Evolutionary conservation across 2,329 filamentous ascomycete genomes (phyloP), one percentile per base, ranked within the genome.

Genomic region (Hypoxylon sp.): DNA sequence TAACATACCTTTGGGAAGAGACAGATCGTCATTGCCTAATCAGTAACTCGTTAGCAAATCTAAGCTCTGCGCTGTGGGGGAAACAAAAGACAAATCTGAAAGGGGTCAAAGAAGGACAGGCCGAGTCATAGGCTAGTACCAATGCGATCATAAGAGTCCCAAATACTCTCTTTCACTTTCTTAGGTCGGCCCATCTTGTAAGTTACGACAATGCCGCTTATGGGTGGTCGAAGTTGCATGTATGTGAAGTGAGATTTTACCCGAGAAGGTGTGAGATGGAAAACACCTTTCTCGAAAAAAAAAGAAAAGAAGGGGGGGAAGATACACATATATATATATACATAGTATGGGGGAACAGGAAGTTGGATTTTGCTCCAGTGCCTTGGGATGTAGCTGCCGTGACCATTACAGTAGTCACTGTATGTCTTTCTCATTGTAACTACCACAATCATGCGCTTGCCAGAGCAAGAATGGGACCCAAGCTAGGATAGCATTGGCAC

Each of bases 11-110:
- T 90, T 90, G 27, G 88, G 88, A 19, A 90, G 81, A 50, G 87
- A 89, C 69, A 90, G 77, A 71, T 90, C 88, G 73, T 90, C 88
- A 69, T 86, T 89, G 55, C 80, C 87, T 90, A 65, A n/a, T 48
- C 47, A 25, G 34, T n/a, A 39, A 5, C 39, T 47, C 63, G 78
- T 83, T 72, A 82, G 81, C 48, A 37, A 63, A 65, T 55, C 16
- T 32, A 23, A 57, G 27, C 51, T 56, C 34, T 29, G 12, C 5
- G 58, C n/a, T 5, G 5, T 43, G 21, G 48, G 61, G 55, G 30
- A 52, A 16, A 53, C n/a, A 60, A 25, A 7, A 43, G 47, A 27
- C 56, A n/a, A 56, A 52, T 41, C 37, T 19, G 37, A 41, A 7
- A 19, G 62, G 50, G 34, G 45, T 19, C 19, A 64, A 50, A 51